phyloP scores from a whole-genome alignment of 1,284 basidiomycete genomes.

The Singerocomus rubriflavus region DNA sequence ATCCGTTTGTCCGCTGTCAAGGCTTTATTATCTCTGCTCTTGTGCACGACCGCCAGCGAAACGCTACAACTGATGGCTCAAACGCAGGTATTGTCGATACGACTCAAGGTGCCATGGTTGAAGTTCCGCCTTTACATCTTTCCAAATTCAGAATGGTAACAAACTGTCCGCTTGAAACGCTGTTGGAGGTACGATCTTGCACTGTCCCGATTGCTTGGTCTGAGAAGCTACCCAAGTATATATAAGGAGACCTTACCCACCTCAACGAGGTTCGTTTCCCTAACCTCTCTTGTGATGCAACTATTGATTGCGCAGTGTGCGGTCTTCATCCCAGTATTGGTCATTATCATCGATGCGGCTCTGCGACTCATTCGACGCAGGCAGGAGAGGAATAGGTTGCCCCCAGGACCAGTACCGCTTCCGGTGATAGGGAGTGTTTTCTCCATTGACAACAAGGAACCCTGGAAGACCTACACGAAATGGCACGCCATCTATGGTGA shows the following conservation, averaged over 20 bases:
- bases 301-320: background rate
- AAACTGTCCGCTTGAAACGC: too few species aligned
- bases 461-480: conserved; percentile 17
- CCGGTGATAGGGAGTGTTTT: conserved; percentile 12
- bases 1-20: too few species aligned
- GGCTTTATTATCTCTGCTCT: too few species aligned
- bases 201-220: background rate
- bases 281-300: background rate
- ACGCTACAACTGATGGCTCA: too few species aligned
- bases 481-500: conserved; percentile 16
- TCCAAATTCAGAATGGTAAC: too few species aligned
- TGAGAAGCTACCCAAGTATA: background rate
- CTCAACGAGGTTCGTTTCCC: background rate
- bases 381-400: conserved; percentile 2
- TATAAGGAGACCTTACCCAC: background rate
- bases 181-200: too few species aligned
- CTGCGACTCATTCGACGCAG: background rate
- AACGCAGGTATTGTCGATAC: too few species aligned
- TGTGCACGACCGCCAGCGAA: too few species aligned
- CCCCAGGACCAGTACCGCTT: conserved; percentile 5
- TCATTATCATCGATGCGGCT: conserved; percentile 1
- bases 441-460: conserved; percentile 3
- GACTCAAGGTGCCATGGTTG: too few species aligned
- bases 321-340: background rate
- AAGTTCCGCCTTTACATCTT: too few species aligned